Base-by-base conservation (phyloP, 2,329 filamentous ascomycete species). In the Karstenula rhodostoma region DNA sequence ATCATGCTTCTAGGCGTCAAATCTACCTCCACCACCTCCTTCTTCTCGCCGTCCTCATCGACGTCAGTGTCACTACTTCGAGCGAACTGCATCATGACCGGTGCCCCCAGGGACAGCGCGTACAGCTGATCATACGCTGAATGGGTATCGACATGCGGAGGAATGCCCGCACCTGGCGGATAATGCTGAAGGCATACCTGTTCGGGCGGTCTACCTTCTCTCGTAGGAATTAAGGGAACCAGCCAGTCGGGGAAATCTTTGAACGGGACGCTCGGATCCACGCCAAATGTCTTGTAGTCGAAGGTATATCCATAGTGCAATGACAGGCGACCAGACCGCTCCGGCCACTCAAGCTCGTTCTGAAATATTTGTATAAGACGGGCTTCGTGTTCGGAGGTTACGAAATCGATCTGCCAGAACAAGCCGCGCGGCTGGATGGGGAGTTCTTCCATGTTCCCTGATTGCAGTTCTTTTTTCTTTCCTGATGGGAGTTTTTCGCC, bases 201-300 rank as follows among this genome's bases (percentile, higher is more conserved):
- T n/a, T 48, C 44, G 5, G 44, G 44, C 12, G 44, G 44, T n/a
- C 44, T 25, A 6, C 44, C 44, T 27, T 48, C 44, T 12, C 44
- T 48, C 4, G 44, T 48, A 12, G 44, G 44, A 5, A 48, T 13
- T 17, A 48, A 48, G 9, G 44, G 25, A 7, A 6, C 12, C 2
- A 48, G 15, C 44, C 44, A 48, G 3, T 27, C 25, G 1, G 44
- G 44, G 7, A 48, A 48, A 6, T 29, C 25, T 27, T 48, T 48
- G 44, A 48, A 48, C 5, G 44, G 44, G 10, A 48, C 23, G 9
- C 7, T 48, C 4, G 44, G 44, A 27, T 48, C 44, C 2, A 48
- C 44, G 23, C 44, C 44, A 29, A 48, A 48, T 15, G 44, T 48
- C 23, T 48, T 48, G 23, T 48, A 48, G 44, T 48, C 44, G 23